phyloP scores from a whole-genome alignment of 352 stramenopile species.

The Phytophthora citricola region DNA sequence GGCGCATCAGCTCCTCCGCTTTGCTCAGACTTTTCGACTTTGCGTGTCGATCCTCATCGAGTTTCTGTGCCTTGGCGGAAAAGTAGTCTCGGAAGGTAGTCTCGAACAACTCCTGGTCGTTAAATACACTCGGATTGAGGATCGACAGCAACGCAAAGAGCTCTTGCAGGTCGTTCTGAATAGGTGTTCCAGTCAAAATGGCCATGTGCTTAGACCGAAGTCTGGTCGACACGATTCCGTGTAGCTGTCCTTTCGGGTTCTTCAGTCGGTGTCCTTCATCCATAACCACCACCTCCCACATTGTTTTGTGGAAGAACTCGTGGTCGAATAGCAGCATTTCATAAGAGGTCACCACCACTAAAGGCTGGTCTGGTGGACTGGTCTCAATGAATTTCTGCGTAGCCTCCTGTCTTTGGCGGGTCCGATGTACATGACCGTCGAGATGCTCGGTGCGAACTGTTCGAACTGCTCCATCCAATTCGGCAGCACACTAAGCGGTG shows the following conservation, averaged over 20 bases:
- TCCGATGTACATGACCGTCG: constrained; percentile 62
- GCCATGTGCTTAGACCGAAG: constrained; percentile 50
- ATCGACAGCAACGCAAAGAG: constrained; percentile 82
- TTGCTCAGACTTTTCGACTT: constrained; percentile 33
- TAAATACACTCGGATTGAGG: constrained; percentile 89
- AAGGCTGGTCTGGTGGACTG: constrained; percentile 24
- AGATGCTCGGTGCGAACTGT: constrained; percentile 65
- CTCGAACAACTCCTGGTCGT: constrained; percentile 58
- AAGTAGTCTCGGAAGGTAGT: constrained; percentile 64
- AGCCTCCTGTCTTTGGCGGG: constrained; percentile 53
- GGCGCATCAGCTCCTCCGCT: constrained; percentile 62
- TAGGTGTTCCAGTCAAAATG: constrained; percentile 86
- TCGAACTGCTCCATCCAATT: constrained; percentile 88
- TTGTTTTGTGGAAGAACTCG: constrained; percentile 54
- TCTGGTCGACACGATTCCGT: constrained; percentile 52
- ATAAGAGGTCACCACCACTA: constrained; percentile 82
- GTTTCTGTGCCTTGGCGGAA: constrained; percentile 66
- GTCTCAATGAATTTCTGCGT: constrained; percentile 30
- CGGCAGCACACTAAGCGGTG: constrained; percentile 79
- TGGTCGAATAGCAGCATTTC: constrained; percentile 72
- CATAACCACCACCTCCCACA: constrained; percentile 75
- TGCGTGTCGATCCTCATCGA: constrained; percentile 29
- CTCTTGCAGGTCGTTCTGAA: constrained; percentile 89
- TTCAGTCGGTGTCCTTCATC: constrained; percentile 93
- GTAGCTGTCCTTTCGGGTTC: constrained; percentile 72